Base-by-base conservation (phyloP, 2,329 filamentous ascomycete genomes). In the Aspergillus quadricinctus region DNA sequence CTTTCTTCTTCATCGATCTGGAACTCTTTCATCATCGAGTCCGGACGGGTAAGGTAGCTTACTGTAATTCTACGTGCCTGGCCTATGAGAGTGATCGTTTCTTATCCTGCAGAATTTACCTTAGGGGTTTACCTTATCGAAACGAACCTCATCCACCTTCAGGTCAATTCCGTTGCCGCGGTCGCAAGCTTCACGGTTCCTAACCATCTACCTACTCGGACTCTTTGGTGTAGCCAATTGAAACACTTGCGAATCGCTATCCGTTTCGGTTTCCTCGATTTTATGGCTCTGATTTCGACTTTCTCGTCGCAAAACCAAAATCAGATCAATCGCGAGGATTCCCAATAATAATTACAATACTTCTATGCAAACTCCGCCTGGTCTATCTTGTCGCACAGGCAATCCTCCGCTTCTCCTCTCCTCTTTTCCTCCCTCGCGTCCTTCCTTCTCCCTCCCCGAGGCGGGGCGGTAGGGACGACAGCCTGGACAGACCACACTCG, bases 401-500 rank as follows among this genome's bases (percentile, higher is more conserved):
- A 46, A 46, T 17, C 43, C 27, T 23, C 43, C 21, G 10, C 43
- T 25, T 46, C 43, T 46, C 43, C 43, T 46, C 21, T 27, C 43
- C 43, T 25, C 21, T 46, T 46, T 14, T 23, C 43, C 43, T 45
- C 19, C 49, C 54, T 54, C 54, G 49, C 43, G 29, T 48, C 37
- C 48, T 45, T 50, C 50, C 19, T 49, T 53, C 53, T 48, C 55
- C 21, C 57, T 50, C 55, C 52, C 52, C 41, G 54, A 54, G 23
- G 54, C 57, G 60, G 60, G 62, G 59, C 48, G 60, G 49, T 57
- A 50, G n/a, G 46, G 41, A 50, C 54, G 62, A 61, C 21, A 31
- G 40, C 46, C 37, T 21, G 46, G 45, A 48, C 40, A 21, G 4
- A 43, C 19, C 48, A 46, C 56, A 25, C 21, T 46, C 11, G 23